Evolutionary conservation across 73 alveolate species (phyloP), one percentile per base, ranked within the genome.

Genomic region (Diophrys appendiculata): DNA sequence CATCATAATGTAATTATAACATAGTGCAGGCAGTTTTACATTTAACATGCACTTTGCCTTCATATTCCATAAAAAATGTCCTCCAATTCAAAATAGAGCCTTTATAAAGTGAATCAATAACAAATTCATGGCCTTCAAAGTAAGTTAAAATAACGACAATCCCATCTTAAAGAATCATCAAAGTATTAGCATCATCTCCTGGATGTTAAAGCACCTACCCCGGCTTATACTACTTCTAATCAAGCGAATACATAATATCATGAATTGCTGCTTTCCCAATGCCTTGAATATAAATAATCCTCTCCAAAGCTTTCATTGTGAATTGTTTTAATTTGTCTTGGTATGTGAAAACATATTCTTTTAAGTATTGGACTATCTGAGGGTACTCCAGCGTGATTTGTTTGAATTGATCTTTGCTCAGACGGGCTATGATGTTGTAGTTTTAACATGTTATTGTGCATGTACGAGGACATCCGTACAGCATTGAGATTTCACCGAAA

Each of bases 61-160:
- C 74, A 25, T 84, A 79, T 22, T 77, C 88, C 54, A 23, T 67
- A 43, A 84, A 68, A 73, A 81, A 72, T 26, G 84, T 53, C 29
- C 92, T 35, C 60, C 31, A 84, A 72, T 84, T 84, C 22, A 84
- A n/a, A 11, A 84, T 54, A 0, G 92, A 84, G 14, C 88, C 92
- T 30, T 55, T 43, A 68, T 30, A 67, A 11, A 84, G 80, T 43
- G 69, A 68, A 73, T 77, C 92, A 54, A 84, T 28, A 25, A 77
- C 68, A 55, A 84, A 84, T 22, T 84, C 72, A 65, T 54, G 52
- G 3, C 72, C 88, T 25, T 84, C 92, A 52, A 77, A 69, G 52
- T 5, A n/a, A 22, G 84, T 52, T 14, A 25, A 43, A 2, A 73
- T 3, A 2, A 52, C 52, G 33, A 73, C 35, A n/a, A 73, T 24